These are phyloP conservation scores for Linnemannia hyalina DNA, from an alignment of 192 early-diverging fungal species.

Conservation along the genomic window DNA sequence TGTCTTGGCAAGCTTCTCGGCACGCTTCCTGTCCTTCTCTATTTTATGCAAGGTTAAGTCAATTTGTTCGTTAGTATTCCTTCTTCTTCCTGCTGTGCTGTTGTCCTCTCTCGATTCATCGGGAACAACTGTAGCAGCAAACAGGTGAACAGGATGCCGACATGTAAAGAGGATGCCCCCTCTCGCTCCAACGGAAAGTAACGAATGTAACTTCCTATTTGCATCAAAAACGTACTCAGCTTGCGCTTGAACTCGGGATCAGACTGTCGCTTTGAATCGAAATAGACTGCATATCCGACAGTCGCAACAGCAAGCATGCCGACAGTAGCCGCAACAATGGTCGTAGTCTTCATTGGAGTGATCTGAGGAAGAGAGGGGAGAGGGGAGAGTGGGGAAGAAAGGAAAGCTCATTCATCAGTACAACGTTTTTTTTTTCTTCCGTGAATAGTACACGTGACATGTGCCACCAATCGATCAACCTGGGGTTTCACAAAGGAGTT, in stretches of 20 bases:
- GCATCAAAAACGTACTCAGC: slow-evolving; percentile 72
- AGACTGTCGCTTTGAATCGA: slow-evolving; percentile 92
- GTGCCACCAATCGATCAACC: neutral
- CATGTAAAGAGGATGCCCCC: too few relatives aligned
- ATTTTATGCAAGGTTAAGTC: neutral
- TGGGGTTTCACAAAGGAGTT: neutral
- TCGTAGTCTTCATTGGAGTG: slow-evolving; percentile 43
- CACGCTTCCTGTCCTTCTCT: slow-evolving; percentile 76
- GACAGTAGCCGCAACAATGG: slow-evolving; percentile 51
- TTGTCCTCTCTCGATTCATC: neutral
- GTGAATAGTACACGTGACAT: neutral
- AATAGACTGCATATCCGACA: slow-evolving; percentile 88
- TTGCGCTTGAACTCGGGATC: slow-evolving; percentile 89
- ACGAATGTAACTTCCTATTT: too few relatives aligned
- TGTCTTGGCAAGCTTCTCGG: slow-evolving; percentile 66
- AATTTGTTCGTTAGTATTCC: neutral
- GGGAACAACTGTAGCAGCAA: neutral
- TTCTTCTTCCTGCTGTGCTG: neutral
- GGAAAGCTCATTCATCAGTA: neutral
- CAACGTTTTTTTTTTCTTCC: slow-evolving; percentile 6
- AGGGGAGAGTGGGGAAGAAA: neutral
- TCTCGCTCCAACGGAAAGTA: neutral
- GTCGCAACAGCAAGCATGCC: slow-evolving; percentile 73
- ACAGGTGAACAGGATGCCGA: neutral
- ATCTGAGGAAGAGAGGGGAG: neutral